Evolutionary conservation across 441 rosid species (phyloP).

Genomic region (Bruguiera hainesii): DNA sequence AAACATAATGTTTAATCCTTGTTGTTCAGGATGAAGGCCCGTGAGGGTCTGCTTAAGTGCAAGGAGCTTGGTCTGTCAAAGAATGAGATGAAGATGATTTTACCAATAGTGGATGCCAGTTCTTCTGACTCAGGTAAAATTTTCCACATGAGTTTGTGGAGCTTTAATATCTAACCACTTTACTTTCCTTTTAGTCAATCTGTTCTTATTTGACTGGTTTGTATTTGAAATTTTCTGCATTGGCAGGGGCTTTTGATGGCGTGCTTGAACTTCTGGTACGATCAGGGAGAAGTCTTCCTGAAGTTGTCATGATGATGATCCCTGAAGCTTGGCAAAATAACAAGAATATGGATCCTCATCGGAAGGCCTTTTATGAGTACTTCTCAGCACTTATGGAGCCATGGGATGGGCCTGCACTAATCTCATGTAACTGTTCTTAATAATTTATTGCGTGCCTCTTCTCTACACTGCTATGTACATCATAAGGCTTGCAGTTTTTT

Average conservation of each 20-base stretch:
- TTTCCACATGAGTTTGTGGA: conserved; percentile 4
- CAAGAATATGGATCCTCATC: conserved; percentile 88
- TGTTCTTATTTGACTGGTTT: not conserved
- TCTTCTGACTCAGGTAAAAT: conserved; percentile 94
- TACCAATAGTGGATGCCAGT: conserved; percentile 98
- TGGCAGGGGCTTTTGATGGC: conserved; percentile 96
- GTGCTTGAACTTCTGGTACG: conserved; percentile 98
- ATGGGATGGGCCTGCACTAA: conserved; percentile 99
- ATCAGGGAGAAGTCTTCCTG: conserved; percentile 99
- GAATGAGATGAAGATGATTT: conserved; percentile 89
- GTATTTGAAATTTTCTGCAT: not conserved
- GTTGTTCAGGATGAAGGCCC: conserved; percentile 91
- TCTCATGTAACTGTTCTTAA: conserved; percentile 65
- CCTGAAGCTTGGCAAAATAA: conserved; percentile 99
- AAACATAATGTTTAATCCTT: not conserved
- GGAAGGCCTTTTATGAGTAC: conserved; percentile 83
- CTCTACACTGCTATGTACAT: not conserved
- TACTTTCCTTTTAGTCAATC: not conserved
- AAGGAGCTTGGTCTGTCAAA: conserved; percentile 93
- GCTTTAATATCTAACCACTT: not conserved
- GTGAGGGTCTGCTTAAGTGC: conserved; percentile 95
- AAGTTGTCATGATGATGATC: conserved; percentile 99
- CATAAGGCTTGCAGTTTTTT: not conserved
- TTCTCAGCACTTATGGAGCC: conserved; percentile 99
- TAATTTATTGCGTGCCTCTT: not conserved